phyloP scores from a whole-genome alignment of 2,329 filamentous ascomycete species.

The Waltergamsia citrina region DNA sequence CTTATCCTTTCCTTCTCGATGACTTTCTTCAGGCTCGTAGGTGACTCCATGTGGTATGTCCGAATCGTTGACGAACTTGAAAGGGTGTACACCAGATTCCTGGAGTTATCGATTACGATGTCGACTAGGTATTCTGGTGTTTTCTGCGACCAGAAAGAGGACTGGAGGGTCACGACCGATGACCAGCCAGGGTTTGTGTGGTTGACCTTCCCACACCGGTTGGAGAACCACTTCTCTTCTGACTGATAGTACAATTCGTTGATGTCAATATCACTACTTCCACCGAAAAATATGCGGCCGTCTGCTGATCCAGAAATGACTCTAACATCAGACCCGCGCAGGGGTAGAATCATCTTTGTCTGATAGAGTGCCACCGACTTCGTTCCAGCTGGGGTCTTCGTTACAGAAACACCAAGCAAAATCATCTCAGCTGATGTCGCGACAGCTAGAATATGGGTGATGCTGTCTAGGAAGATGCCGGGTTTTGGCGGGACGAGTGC shows the following conservation, averaged over 20 bases:
- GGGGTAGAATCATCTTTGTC: conserved; percentile 73
- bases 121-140: conserved; percentile 59
- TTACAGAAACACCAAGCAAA: conserved; percentile 72
- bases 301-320: conserved; percentile 73
- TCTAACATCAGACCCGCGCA: conserved; percentile 67
- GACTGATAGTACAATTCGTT: conserved; percentile 95
- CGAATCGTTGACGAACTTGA: conserved; percentile 83
- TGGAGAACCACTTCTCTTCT: conserved; percentile 94
- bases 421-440: conserved; percentile 80
- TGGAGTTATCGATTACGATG: conserved; percentile 80
- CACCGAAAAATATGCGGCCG: conserved; percentile 90
- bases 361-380: conserved; percentile 73
- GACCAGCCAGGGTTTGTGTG: conserved; percentile 70
- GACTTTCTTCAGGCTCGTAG: conserved; percentile 50
- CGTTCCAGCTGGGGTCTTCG: conserved; percentile 56
- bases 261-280: conserved; percentile 72
- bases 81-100: conserved; percentile 83
- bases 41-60: conserved; percentile 75
- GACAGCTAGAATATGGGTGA: conserved; percentile 82
- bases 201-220: conserved; percentile 77
- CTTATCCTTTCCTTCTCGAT: conserved; percentile 56
- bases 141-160: conserved; percentile 40
- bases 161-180: conserved; percentile 45
- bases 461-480: conserved; percentile 78
- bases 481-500: conserved; percentile 76